A percentile compares a stretch with the other conserved stretches of the same genome.
phyloP scores from a whole-genome alignment of 2,329 filamentous ascomycete species.

The Fusarium kyushuense region DNA sequence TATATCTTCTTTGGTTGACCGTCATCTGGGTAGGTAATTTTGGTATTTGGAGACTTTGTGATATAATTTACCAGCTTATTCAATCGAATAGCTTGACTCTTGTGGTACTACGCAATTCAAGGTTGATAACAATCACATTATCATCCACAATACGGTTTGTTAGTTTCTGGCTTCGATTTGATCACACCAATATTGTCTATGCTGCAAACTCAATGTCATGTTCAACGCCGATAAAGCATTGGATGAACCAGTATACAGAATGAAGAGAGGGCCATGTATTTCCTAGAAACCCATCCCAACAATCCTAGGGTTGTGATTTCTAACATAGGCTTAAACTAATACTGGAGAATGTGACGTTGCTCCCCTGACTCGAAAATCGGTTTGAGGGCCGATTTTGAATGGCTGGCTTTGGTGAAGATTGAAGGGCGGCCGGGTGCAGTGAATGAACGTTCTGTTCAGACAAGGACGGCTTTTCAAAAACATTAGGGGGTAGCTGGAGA shows the following conservation, averaged over 20 bases:
- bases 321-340: conserved; percentile 2
- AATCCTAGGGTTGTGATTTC: not conserved
- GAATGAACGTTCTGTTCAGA: not conserved
- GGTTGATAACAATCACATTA: not conserved
- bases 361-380: conserved; percentile 6
- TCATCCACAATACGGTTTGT: not conserved
- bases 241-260: not conserved
- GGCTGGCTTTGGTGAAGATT: not conserved
- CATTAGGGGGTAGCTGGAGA: conserved; percentile 7
- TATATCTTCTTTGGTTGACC: not conserved
- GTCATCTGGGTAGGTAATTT: not conserved
- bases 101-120: not conserved
- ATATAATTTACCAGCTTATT: not conserved
- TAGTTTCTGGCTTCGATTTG: not conserved
- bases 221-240: not conserved
- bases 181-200: not conserved
- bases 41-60: not conserved
- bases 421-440: not conserved
- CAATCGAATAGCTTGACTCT: not conserved
- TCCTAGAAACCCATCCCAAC: not conserved
- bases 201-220: not conserved
- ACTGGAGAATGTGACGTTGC: not conserved
- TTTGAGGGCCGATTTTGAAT: not conserved
- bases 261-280: not conserved
- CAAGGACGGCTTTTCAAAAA: not conserved